A percentile compares a stretch with the other conserved stretches of the same genome.
Conservation (phyloP, 192 early-diverging fungal genomes). For the Backusella australiensis region DNA sequence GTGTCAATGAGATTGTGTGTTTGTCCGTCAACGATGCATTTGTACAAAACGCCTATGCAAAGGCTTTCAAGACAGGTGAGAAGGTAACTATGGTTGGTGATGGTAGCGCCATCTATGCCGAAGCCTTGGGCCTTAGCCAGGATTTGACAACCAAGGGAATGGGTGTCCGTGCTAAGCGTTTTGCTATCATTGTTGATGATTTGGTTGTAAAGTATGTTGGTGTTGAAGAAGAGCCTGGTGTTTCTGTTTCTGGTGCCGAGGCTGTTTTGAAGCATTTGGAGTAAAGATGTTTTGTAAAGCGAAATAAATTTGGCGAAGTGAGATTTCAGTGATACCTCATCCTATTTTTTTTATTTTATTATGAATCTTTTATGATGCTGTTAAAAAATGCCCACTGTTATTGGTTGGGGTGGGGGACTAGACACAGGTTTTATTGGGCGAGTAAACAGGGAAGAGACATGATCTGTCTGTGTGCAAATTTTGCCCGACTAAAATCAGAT, state of each 20-base stretch:
- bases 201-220: conserved; percentile 72
- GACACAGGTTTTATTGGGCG: too few relatives aligned
- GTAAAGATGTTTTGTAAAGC: background rate
- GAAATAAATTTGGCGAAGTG: too few relatives aligned
- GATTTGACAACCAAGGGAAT: conserved; percentile 60
- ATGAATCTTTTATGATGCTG: too few relatives aligned
- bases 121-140: conserved; percentile 63
- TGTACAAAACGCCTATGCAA: conserved; percentile 54
- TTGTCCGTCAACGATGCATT: conserved; percentile 54
- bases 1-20: conserved; percentile 68
- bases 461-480: too few relatives aligned
- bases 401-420: too few relatives aligned
- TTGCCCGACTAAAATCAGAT: too few relatives aligned
- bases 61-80: conserved; percentile 39
- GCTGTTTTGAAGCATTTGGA: conserved; percentile 40
- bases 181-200: conserved; percentile 70
- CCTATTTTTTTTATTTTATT: too few relatives aligned
- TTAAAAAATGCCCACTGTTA: too few relatives aligned
- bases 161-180: conserved; percentile 70
- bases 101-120: conserved; percentile 67
- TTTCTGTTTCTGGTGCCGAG: conserved; percentile 52
- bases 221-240: conserved; percentile 54
- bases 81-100: conserved; percentile 74
- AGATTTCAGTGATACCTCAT: too few relatives aligned
- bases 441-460: too few relatives aligned